These are phyloP conservation scores for Trypanosoma avium DNA, from an alignment of 208 protist species.

Conservation along the genomic window DNA sequence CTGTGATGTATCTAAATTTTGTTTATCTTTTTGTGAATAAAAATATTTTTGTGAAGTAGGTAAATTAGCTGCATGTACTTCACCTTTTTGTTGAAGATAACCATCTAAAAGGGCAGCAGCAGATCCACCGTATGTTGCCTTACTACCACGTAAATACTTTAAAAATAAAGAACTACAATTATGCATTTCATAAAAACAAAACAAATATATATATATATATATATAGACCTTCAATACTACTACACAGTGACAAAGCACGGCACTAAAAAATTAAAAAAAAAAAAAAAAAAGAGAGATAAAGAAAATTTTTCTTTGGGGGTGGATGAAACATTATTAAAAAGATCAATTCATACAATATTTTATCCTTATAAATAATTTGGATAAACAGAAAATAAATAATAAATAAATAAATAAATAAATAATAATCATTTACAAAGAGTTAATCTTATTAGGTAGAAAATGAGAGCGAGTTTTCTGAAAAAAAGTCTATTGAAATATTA, in stretches of 20 bases:
- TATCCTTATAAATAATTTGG: too few species aligned
- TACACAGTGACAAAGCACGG: too few species aligned
- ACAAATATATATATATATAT: not conserved
- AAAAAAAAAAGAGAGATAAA: not conserved
- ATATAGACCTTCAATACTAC: not conserved
- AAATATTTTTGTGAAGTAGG: slow-evolving; percentile 84
- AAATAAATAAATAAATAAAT: too few species aligned
- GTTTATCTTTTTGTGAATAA: slow-evolving; percentile 34
- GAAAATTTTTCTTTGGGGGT: too few species aligned
- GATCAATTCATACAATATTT: too few species aligned
- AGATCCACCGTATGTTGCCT: slow-evolving; percentile 49
- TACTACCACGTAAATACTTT: slow-evolving; percentile 59
- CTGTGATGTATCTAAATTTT: slow-evolving; percentile 30
- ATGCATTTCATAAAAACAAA: slow-evolving; percentile 11
- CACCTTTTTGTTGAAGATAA: slow-evolving; percentile 46
- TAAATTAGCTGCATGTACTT: slow-evolving; percentile 56
- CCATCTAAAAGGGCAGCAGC: slow-evolving; percentile 55
- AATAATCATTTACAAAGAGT: too few species aligned
- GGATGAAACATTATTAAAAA: too few species aligned
- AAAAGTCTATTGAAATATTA: too few species aligned
- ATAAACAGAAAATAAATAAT: too few species aligned
- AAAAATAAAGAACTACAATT: slow-evolving; percentile 15
- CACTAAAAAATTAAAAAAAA: not conserved
- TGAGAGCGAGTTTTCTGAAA: too few species aligned
- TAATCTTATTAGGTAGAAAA: too few species aligned